A percentile compares a stretch with the other conserved stretches of the same genome.
Evolutionary conservation across 2,329 filamentous ascomycete genomes (phyloP).

Genomic region (Ophiostoma tasmaniense): DNA sequence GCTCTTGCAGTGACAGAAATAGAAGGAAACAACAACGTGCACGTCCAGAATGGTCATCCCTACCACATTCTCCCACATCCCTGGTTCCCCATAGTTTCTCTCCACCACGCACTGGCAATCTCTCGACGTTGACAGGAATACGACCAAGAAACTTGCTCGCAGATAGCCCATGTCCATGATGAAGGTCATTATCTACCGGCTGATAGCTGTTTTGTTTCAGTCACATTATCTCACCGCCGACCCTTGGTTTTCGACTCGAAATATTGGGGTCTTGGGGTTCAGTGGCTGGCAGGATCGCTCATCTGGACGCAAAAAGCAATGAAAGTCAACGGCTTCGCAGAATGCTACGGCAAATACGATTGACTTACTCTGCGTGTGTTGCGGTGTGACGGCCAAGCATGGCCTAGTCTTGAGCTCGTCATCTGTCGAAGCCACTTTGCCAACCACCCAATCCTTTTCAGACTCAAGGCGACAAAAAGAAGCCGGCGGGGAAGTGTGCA

Average conservation of each 20-base stretch:
- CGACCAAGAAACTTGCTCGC: slow-evolving; percentile 1
- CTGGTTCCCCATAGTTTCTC: neutral
- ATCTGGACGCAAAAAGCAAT: neutral
- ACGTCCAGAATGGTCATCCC: neutral
- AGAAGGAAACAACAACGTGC: neutral
- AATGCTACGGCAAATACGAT: no score
- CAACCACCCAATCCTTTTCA: neutral
- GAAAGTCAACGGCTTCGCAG: no score
- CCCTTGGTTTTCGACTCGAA: neutral
- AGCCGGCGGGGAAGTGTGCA: neutral
- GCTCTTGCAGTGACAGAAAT: neutral
- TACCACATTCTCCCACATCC: neutral
- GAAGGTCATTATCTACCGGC: neutral
- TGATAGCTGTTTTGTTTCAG: neutral
- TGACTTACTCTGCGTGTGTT: neutral
- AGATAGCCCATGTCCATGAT: neutral
- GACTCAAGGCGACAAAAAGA: neutral
- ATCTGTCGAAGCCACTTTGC: neutral
- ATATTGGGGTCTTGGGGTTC: neutral
- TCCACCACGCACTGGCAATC: neutral
- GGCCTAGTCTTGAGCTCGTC: neutral
- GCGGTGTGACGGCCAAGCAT: neutral
- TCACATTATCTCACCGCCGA: neutral
- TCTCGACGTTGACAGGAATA: neutral
- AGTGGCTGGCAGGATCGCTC: neutral